Evolutionary conservation across 345 rosid species (phyloP).

Genomic region (Sisymbrium altissimum): DNA sequence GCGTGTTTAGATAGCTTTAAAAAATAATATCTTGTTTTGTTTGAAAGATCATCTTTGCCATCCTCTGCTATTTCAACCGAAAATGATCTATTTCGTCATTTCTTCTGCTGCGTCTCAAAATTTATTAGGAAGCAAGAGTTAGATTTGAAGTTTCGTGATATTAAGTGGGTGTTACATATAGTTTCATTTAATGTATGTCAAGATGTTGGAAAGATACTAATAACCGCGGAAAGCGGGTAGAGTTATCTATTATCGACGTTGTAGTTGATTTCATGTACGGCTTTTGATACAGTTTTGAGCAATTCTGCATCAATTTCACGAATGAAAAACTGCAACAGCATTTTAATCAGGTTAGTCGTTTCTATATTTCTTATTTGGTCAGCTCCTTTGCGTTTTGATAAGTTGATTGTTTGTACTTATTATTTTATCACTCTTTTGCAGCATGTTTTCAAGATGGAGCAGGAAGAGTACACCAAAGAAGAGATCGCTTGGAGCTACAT

Average conservation of each 20-base stretch:
- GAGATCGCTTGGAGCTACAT: slow-evolving; percentile 91
- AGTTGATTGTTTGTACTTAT: slow-evolving; percentile 12
- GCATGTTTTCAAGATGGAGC: slow-evolving; percentile 97
- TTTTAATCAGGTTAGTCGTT: slow-evolving; percentile 69
- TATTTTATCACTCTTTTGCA: slow-evolving; percentile 37
- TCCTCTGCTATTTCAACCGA: neutral
- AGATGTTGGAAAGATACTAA: slow-evolving; percentile 8
- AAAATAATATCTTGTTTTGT: neutral
- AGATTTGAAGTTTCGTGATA: neutral
- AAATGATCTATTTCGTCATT: neutral
- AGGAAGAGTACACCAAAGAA: slow-evolving; percentile 83
- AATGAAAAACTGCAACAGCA: slow-evolving; percentile 95
- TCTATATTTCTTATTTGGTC: neutral
- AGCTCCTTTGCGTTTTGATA: neutral
- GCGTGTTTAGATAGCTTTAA: neutral
- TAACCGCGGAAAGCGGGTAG: neutral
- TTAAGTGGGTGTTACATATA: slow-evolving; percentile 1
- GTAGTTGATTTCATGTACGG: slow-evolving; percentile 10
- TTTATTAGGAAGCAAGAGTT: neutral
- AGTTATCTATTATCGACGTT: neutral
- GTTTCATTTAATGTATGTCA: slow-evolving; percentile 1
- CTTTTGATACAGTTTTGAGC: slow-evolving; percentile 70
- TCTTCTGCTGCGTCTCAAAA: neutral
- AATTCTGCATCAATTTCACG: slow-evolving; percentile 90
- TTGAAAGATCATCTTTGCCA: slow-evolving; percentile 1